Evolutionary conservation across 805 yeast species (phyloP).

Genomic region (Candida awuae): DNA sequence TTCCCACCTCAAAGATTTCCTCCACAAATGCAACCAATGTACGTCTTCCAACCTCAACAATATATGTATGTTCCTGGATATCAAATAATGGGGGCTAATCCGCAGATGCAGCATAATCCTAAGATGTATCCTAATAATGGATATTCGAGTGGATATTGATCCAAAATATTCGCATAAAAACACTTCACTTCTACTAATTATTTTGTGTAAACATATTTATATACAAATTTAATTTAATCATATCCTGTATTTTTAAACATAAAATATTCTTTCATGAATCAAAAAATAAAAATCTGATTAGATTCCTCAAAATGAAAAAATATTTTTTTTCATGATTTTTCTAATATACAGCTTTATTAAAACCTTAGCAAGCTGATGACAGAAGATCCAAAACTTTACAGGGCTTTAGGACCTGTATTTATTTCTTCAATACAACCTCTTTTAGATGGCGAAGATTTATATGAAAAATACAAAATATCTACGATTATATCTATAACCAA

Average conservation of each 20-base stretch:
- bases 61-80: neutral
- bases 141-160: neutral
- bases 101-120: no score
- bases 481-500: constrained; percentile 66
- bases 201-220: no score
- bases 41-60: neutral
- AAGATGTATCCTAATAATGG: neutral
- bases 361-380: neutral
- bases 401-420: constrained; percentile 75
- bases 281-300: no score
- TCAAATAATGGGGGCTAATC: no score
- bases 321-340: constrained; percentile 1
- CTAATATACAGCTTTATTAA: no score
- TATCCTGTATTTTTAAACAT: neutral
- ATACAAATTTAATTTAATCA: no score
- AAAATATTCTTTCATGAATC: neutral
- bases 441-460: constrained; percentile 42
- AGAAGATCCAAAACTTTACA: constrained; percentile 25
- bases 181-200: no score
- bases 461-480: constrained; percentile 47
- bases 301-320: neutral
- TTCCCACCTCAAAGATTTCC: neutral
- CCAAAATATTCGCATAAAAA: no score
- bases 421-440: constrained; percentile 69
- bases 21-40: constrained; percentile 1